Evolutionary conservation across 2,329 filamentous ascomycete genomes (phyloP), one percentile per base, ranked within the genome.

Genomic region (Xylariaceae sp.): DNA sequence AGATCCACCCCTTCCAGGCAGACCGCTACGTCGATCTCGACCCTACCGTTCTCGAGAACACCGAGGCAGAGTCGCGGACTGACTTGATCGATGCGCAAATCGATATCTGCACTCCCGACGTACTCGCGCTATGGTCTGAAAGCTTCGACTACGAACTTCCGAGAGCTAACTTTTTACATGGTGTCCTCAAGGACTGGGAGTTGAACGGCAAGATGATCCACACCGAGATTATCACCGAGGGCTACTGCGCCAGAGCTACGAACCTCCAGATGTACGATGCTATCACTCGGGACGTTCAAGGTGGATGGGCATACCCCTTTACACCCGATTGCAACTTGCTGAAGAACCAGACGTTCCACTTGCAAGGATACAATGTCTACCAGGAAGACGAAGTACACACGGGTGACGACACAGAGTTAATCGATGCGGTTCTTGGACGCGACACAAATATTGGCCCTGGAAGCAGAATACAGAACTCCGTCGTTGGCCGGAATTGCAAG

Each of bases 171-270:
- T 97, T 96, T 69, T 76, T 99, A 42, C 90, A 92, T 71, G 92
- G 92, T 60, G 92, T 97, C 1, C 78, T 99, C 56, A 97, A 97
- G 76, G 94, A 99, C 73, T 96, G 91, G 78, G 94, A 99, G 72
- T 80, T 97, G 58, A 97, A 97, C 73, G 92, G 92, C 60, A 96
- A 97, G 77, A 92, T 91, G n/a, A 90, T 99, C 55, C 92, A 97
- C 72, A 88, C 91, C 2, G 89, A 97, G 68, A 88, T 97, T 64
- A 79, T 95, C 50, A 83, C 86, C 42, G 84, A 92, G 55, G 86
- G 90, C 60, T 99, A 97, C 71, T 90, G 91, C 1, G 92, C 92
- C 1, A 82, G 94, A 64, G 92, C 91, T 10, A 88, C 85, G 71
- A 96, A 92, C 70, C 80, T 97, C 23, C 89, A 90, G 69, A 87